Evolutionary conservation across 2,329 filamentous ascomycete genomes (phyloP).

Genomic region (Tolypocladium album): DNA sequence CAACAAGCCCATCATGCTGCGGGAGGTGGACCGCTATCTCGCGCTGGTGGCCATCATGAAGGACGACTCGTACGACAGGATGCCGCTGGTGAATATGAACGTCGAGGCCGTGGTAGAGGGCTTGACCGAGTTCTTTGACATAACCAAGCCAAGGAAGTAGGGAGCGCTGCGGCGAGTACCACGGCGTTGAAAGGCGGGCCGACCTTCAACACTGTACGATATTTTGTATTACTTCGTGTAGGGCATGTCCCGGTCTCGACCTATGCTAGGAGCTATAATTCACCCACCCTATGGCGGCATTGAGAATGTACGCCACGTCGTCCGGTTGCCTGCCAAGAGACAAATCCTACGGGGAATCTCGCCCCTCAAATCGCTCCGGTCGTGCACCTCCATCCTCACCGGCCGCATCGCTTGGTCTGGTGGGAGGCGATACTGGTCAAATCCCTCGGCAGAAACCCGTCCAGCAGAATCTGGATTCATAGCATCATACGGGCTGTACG

Average conservation of each 20-base stretch:
- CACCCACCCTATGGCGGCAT: constrained; percentile 13
- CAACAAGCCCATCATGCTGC: constrained; percentile 53
- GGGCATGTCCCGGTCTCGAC: not conserved
- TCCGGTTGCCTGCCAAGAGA: constrained; percentile 36
- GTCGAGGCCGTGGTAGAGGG: constrained; percentile 73
- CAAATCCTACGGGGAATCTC: constrained; percentile 39
- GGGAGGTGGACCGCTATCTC: constrained; percentile 63
- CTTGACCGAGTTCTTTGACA: constrained; percentile 67
- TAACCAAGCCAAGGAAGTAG: constrained; percentile 46
- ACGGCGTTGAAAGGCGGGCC: not conserved
- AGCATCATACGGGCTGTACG: constrained; percentile 25
- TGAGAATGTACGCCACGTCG: constrained; percentile 35
- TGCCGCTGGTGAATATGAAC: constrained; percentile 79
- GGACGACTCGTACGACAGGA: constrained; percentile 73
- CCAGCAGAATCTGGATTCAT: constrained; percentile 2
- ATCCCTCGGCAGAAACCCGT: constrained; percentile 6
- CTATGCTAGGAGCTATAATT: not conserved
- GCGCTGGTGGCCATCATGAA: constrained; percentile 81
- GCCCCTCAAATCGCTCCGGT: constrained; percentile 30
- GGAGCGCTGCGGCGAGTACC: not conserved
- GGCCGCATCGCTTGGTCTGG: constrained; percentile 20
- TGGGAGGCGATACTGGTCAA: constrained; percentile 15
- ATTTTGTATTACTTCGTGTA: not conserved
- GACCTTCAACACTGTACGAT: not conserved
- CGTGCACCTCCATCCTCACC: constrained; percentile 40